These are phyloP conservation scores for Urochloa ruziziensis DNA, from an alignment of 176 grass and related monocot species.

Conservation along the genomic window DNA sequence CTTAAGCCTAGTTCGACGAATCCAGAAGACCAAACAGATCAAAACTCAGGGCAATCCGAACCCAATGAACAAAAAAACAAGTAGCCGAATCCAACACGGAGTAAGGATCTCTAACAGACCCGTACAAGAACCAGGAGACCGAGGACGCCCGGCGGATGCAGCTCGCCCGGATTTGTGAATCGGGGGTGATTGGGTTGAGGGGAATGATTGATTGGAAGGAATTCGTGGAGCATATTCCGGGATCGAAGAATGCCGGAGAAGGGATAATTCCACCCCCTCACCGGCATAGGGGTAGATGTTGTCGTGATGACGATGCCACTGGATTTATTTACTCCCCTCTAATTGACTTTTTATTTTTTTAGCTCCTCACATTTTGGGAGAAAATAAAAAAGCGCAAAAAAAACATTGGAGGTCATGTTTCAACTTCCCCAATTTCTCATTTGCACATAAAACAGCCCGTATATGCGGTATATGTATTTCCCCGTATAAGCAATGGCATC, in stretches of 20 bases:
- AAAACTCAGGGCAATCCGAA: not conserved
- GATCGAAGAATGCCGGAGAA: slow-evolving; percentile 31
- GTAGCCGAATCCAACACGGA: not conserved
- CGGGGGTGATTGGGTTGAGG: not conserved
- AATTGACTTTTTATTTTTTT: not conserved
- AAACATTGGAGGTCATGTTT: not conserved
- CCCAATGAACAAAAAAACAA: not conserved
- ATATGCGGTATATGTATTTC: no score
- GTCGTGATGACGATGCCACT: not conserved
- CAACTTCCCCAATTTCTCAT: no score
- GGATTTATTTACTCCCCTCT: not conserved
- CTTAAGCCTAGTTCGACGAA: not conserved
- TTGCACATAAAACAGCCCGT: no score
- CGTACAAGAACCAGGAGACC: slow-evolving; percentile 4
- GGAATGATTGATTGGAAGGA: not conserved
- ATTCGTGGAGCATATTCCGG: slow-evolving; percentile 28
- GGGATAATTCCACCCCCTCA: slow-evolving; percentile 38
- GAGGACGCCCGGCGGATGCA: not conserved
- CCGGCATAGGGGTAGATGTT: not conserved
- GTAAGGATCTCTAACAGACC: not conserved
- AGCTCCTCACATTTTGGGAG: no score
- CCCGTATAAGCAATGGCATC: no score
- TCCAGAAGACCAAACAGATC: not conserved
- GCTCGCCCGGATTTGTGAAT: slow-evolving; percentile 16
- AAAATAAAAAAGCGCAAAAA: no score